Base-by-base conservation (phyloP, 176 grass and related monocot genomes). In the Secale cereale region DNA sequence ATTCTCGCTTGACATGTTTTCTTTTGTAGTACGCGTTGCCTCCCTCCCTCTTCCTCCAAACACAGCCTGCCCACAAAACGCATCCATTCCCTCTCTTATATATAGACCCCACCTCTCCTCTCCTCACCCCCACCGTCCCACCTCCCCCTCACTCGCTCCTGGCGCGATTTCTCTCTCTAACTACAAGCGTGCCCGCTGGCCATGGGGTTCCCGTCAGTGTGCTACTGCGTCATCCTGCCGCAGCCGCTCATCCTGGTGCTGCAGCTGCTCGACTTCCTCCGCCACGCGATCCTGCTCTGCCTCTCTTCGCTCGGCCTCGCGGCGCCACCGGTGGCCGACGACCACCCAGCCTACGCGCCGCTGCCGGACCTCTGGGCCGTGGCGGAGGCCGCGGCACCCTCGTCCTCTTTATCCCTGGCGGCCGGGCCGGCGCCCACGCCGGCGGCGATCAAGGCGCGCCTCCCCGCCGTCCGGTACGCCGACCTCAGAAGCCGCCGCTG, bases 131-230 rank as follows among this genome's bases (percentile, higher is more conserved):
- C 40, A 39, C 4, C 46, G 63, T 60, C 22, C 70, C 2, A 35
- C 76, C 10, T 31, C 29, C n/a, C 22, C 15, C 48, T 10, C n/a
- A 7, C n/a, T 17, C 35, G 17, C 68, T 30, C 56, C 23, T 33
- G 19, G 8, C 3, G 13, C 11, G 45, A 7, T 62, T 8, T 71
- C 33, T 78, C 80, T 78, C 54, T 85, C 64, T 77, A 28, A 19
- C 23, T 28, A 48, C 40, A 17, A 8, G 39, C 41, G 70, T 32
- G 72, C 27, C 40, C 3, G 27, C 10, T 32, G 14, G 75, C 15
- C 75, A 97, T 97, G 95, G 95, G 95, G 17, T 97, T 97, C 78
- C 92, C 95, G 59, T 91, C 83, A 64, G 77, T 97, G 32, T 91
- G 84, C 86, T 94, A 88, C 62, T 87, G 86, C 83, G 86, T 92